Evolutionary conservation across 164 flowering plant species (phyloP).

Genomic region (Stephania cephalantha): DNA sequence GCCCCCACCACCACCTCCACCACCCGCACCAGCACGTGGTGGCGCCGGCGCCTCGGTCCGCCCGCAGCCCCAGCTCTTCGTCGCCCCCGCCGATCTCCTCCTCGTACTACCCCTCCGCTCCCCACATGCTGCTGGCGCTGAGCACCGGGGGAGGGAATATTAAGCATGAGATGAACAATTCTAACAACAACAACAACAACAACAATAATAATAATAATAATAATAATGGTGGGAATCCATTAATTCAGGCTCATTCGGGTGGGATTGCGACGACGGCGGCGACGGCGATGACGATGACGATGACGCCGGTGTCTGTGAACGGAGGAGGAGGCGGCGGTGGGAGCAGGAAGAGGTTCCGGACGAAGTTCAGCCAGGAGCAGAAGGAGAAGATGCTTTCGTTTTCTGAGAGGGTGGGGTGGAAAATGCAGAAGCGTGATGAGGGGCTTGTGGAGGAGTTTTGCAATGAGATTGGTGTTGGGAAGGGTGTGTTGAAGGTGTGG

Average conservation of each 20-base stretch:
- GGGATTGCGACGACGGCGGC: neutral
- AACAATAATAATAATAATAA: no score
- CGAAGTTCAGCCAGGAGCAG: conserved; percentile 68
- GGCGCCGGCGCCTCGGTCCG: no score
- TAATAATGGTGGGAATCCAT: no score
- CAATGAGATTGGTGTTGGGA: conserved; percentile 50
- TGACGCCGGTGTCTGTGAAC: neutral
- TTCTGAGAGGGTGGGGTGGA: conserved; percentile 70
- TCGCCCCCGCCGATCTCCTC: conserved; percentile 37
- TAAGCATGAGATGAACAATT: neutral
- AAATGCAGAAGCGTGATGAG: conserved; percentile 54
- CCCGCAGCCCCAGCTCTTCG: conserved; percentile 21
- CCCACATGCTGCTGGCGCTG: conserved; percentile 50
- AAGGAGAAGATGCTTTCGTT: conserved; percentile 70
- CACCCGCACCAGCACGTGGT: conserved; percentile 16
- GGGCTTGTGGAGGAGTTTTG: conserved; percentile 48
- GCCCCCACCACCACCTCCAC: conserved; percentile 16
- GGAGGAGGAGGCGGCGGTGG: neutral
- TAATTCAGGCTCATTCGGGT: neutral
- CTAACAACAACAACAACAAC: neutral
- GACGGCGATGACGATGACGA: neutral
- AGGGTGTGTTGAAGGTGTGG: conserved; percentile 71
- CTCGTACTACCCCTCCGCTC: conserved; percentile 33
- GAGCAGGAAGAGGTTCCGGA: conserved; percentile 52
- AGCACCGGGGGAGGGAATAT: conserved; percentile 20